Evolutionary conservation across 352 stramenopile genomes (phyloP).

Genomic region (Plasmopara halstedii): DNA sequence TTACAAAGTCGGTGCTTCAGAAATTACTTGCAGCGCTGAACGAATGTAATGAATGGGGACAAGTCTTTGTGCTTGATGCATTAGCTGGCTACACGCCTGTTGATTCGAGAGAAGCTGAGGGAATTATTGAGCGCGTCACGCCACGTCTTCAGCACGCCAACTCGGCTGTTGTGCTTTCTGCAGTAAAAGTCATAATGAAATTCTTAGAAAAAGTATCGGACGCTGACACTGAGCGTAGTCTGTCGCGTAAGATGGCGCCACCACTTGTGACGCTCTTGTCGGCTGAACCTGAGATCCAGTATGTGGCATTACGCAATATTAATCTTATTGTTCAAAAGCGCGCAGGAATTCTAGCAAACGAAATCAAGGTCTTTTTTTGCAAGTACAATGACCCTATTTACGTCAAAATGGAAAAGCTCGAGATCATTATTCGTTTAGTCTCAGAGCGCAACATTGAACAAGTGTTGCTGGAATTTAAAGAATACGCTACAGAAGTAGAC

Average conservation of each 20-base stretch:
- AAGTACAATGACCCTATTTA: slow-evolving; percentile 99
- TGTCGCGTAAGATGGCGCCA: slow-evolving; percentile 94
- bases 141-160: slow-evolving; percentile 97
- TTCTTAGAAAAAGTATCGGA: slow-evolving; percentile 96
- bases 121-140: slow-evolving; percentile 98
- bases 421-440: slow-evolving; percentile 99
- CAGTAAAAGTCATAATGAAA: slow-evolving; percentile 95
- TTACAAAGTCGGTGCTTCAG: slow-evolving; percentile 95
- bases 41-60: slow-evolving; percentile 99
- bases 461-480: slow-evolving; percentile 97
- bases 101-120: slow-evolving; percentile 95
- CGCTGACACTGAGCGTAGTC: slow-evolving; percentile 84
- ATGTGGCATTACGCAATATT: slow-evolving; percentile 98
- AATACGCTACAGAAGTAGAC: slow-evolving; percentile 99
- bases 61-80: slow-evolving; percentile 98
- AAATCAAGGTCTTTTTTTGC: slow-evolving; percentile 97
- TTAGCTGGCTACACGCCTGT: slow-evolving; percentile 93
- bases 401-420: slow-evolving; percentile 98
- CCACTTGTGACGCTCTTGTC: slow-evolving; percentile 98
- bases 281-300: slow-evolving; percentile 98
- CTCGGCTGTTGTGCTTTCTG: slow-evolving; percentile 96
- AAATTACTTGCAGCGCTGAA: slow-evolving; percentile 98
- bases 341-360: slow-evolving; percentile 92
- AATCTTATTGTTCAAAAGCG: slow-evolving; percentile 99
- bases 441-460: slow-evolving; percentile 98